Evolutionary conservation across 2,329 filamentous ascomycete species (phyloP), one percentile per base, ranked within the genome.

Genomic region (Raffaelea arxii): DNA sequence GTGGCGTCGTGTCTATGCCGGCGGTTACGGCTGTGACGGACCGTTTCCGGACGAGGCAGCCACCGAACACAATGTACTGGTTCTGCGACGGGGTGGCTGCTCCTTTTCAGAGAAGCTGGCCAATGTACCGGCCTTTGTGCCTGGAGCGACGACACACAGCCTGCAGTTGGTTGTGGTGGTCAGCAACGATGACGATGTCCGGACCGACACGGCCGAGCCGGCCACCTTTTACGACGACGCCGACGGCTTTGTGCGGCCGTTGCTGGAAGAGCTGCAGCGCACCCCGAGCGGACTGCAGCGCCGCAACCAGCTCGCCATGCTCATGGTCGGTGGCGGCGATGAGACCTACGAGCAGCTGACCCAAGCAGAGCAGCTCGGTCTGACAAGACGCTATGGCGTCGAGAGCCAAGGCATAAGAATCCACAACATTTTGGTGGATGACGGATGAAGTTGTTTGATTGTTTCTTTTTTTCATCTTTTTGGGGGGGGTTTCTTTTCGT

Each of bases 161-260:
- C 86, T 94, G 61, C 74, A 97, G 4, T 87, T 97, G 24, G 68
- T 97, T 38, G 67, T 96, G 0, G 77, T 96, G 2, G 81, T 74
- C 16, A 77, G 76, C 46, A 75, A 79, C 3, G 74, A 77, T 18
- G 59, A 58, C 11, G 51, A 49, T 19, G 36, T 46, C 27, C 44
- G 25, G 18, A 40, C 36, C 12, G 43, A 44, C 48, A 53, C 44
- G 45, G 54, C 53, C 39, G 25, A 57, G 18, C 21, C 30, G 30
- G n/a, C 16, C 18, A 27, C 38, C 21, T 60, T 59, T 7, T 56
- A 58, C 18, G 57, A 58, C 25, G 58, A 58, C 24, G 49, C 37
- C 57, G 56, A 43, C 53, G 66, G 46, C 64, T 72, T 52, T 47
- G 47, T 54, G 21, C 63, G 74, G 30, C 92, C 92, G 2, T 65